These are phyloP conservation scores for Termitomyces sp. DNA, from an alignment of 768 basidiomycete species.

Conservation along the genomic window DNA sequence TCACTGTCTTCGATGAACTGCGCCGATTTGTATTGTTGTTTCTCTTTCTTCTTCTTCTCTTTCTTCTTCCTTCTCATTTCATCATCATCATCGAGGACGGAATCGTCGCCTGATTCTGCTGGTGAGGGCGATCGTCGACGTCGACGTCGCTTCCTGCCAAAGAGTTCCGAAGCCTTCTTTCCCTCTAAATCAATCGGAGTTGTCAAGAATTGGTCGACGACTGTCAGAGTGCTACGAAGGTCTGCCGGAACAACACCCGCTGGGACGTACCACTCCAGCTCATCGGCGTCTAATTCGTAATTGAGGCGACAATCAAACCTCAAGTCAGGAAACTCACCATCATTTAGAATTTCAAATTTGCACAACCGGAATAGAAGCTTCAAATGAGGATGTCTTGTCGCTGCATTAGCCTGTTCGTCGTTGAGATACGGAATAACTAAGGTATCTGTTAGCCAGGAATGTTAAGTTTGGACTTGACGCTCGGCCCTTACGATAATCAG, in stretches of 20 bases:
- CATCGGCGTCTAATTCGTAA: constrained; percentile 46
- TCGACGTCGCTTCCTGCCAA: constrained; percentile 58
- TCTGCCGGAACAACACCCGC: constrained; percentile 59
- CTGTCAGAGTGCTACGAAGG: constrained; percentile 60
- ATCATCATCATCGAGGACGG: constrained; percentile 23
- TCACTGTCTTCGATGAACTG: constrained; percentile 93
- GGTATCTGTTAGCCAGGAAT: neutral
- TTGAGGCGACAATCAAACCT: neutral
- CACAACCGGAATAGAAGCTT: constrained; percentile 82
- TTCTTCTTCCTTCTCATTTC: constrained; percentile 44
- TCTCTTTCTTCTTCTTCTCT: constrained; percentile 61
- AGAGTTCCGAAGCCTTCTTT: constrained; percentile 65
- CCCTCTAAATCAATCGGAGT: constrained; percentile 78
- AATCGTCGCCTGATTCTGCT: constrained; percentile 37
- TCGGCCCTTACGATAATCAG: constrained; percentile 62
- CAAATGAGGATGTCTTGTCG: constrained; percentile 70
- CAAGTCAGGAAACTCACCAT: constrained; percentile 40
- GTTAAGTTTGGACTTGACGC: neutral
- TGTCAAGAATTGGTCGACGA: constrained; percentile 81
- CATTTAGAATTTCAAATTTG: constrained; percentile 60
- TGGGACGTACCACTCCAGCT: constrained; percentile 84
- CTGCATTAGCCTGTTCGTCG: constrained; percentile 72
- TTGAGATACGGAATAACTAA: constrained; percentile 70
- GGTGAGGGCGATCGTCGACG: constrained; percentile 41
- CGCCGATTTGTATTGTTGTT: constrained; percentile 71